Evolutionary conservation across 352 stramenopile genomes (phyloP).

Genomic region (Phytophthora agathidicida): DNA sequence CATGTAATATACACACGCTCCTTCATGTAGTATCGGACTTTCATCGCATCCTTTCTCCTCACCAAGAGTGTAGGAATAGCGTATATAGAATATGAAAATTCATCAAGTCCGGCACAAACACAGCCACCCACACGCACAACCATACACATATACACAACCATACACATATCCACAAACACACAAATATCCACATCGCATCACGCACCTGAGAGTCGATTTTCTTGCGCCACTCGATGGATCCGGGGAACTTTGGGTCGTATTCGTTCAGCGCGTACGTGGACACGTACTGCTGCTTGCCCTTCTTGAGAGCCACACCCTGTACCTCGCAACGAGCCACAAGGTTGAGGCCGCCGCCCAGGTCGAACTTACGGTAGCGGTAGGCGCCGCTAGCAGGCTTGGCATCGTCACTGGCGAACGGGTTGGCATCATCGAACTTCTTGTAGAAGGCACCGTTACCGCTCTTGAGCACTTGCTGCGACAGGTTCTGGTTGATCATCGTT

Average conservation of each 20-base stretch:
- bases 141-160: slow-evolving; percentile 15
- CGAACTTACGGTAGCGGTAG: slow-evolving; percentile 98
- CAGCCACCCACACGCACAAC: slow-evolving; percentile 15
- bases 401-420: slow-evolving; percentile 95
- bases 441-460: slow-evolving; percentile 38
- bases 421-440: slow-evolving; percentile 79
- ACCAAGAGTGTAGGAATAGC: slow-evolving; percentile 67
- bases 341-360: slow-evolving; percentile 88
- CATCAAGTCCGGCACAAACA: slow-evolving; percentile 57
- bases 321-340: slow-evolving; percentile 96
- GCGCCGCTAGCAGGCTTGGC: slow-evolving; percentile 93
- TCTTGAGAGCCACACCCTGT: slow-evolving; percentile 91
- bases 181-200: slow-evolving; percentile 16
- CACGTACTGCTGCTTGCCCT: slow-evolving; percentile 92
- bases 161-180: slow-evolving; percentile 19
- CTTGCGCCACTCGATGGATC: slow-evolving; percentile 93
- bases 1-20: slow-evolving; percentile 12
- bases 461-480: slow-evolving; percentile 97
- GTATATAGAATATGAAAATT: slow-evolving; percentile 68
- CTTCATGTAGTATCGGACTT: slow-evolving; percentile 34
- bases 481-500: slow-evolving; percentile 99
- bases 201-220: slow-evolving; percentile 96
- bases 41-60: slow-evolving; percentile 46
- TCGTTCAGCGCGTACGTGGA: slow-evolving; percentile 97
- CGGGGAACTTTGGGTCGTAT: slow-evolving; percentile 93